Percentiles rank a stretch among this genome's conserved stretches.
These are phyloP conservation scores for Gracilaria domingensis DNA, from an alignment of 23 red algal genomes.

Conservation along the genomic window DNA sequence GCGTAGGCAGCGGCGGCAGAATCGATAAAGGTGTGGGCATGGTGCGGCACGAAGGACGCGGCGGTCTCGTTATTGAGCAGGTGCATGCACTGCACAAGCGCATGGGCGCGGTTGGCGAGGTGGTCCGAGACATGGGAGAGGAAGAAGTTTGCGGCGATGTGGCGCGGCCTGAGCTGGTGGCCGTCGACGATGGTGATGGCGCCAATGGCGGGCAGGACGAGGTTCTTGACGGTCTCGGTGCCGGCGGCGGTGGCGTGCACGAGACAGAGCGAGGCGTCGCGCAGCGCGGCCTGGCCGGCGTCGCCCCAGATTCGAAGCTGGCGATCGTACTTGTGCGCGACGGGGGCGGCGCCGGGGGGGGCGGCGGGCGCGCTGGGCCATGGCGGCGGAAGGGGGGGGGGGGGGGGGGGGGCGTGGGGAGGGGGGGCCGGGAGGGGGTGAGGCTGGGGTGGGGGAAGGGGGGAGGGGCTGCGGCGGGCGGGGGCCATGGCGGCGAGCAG, in stretches of 20 bases:
- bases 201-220: constrained; percentile 92
- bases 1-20: constrained; percentile 32
- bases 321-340: constrained; percentile 66
- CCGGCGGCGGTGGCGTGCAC: constrained; percentile 74
- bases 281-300: constrained; percentile 76
- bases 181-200: constrained; percentile 82
- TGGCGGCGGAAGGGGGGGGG: not conserved
- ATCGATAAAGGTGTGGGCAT: constrained; percentile 38
- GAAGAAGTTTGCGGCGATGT: constrained; percentile 89
- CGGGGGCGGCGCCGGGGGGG: not conserved
- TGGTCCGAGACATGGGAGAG: not conserved
- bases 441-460: not conserved
- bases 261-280: constrained; percentile 74
- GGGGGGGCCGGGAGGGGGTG: not conserved
- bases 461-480: no score
- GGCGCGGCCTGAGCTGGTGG: not conserved
- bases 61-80: constrained; percentile 68
- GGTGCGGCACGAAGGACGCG: constrained; percentile 30
- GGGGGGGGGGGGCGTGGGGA: not conserved
- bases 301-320: constrained; percentile 97
- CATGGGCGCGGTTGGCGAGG: constrained; percentile 54
- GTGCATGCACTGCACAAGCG: constrained; percentile 36
- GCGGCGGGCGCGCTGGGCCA: constrained; percentile 12
- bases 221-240: constrained; percentile 92
- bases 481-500: not conserved